These are phyloP conservation scores for Coprinellus micaceus DNA, from an alignment of 768 basidiomycete genomes.

Conservation along the genomic window DNA sequence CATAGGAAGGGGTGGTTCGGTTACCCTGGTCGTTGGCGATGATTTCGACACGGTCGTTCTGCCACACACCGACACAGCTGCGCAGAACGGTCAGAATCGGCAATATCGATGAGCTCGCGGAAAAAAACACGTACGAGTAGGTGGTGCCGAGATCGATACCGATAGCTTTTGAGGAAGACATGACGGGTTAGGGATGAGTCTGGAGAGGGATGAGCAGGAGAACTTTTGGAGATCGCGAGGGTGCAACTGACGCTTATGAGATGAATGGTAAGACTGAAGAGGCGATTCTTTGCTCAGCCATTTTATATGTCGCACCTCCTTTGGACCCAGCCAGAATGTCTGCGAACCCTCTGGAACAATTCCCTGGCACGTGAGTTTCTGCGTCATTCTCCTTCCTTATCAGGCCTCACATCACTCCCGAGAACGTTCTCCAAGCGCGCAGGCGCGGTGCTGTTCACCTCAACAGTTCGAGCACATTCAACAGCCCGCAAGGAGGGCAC, in stretches of 20 bases:
- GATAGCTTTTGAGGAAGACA: conserved; percentile 74
- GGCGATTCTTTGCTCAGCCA: conserved; percentile 12
- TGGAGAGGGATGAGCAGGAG: conserved; percentile 16
- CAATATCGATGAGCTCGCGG: background rate
- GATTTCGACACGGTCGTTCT: conserved; percentile 98
- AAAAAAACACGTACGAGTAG: conserved; percentile 64
- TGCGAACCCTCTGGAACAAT: conserved; percentile 47
- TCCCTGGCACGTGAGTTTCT: conserved; percentile 31
- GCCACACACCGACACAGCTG: conserved; percentile 99
- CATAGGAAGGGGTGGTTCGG: conserved; percentile 94
- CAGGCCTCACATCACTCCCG: too few relatives aligned
- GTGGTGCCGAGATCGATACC: conserved; percentile 93
- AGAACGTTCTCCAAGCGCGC: too few relatives aligned
- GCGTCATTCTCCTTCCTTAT: conserved; percentile 16
- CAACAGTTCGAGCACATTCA: too few relatives aligned
- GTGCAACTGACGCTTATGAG: background rate
- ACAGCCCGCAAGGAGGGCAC: too few relatives aligned
- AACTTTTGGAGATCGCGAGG: background rate
- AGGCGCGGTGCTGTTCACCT: too few relatives aligned
- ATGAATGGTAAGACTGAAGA: conserved; percentile 1
- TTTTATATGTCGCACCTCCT: conserved; percentile 33
- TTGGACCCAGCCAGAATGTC: conserved; percentile 40
- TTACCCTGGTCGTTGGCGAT: conserved; percentile 95
- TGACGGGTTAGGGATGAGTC: conserved; percentile 27
- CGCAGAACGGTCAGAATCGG: conserved; percentile 14